These are phyloP conservation scores for Metschnikowia borealis DNA, from an alignment of 805 yeast genomes.

Conservation along the genomic window DNA sequence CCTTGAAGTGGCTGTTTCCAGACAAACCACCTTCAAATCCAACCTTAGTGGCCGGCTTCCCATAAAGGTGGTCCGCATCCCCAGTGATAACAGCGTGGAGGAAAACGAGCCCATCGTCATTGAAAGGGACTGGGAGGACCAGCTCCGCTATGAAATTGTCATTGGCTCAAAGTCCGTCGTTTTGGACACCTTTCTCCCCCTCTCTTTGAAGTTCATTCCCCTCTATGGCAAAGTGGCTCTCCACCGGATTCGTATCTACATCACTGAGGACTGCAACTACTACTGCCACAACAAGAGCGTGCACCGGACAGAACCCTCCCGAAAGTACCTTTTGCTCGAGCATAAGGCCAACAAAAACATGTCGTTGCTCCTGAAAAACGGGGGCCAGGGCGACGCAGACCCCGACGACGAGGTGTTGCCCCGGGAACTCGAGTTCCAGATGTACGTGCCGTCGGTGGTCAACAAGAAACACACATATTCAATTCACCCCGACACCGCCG, in stretches of 20 bases:
- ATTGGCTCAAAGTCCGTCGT: constrained; percentile 87
- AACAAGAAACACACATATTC: constrained; percentile 44
- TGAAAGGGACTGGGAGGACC: constrained; percentile 90
- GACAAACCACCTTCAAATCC: constrained; percentile 84
- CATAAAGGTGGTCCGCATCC: constrained; percentile 67
- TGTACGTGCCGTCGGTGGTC: constrained; percentile 73
- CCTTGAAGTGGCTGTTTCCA: constrained; percentile 64
- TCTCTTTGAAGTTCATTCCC: constrained; percentile 81
- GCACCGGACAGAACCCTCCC: constrained; percentile 87
- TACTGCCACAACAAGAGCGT: constrained; percentile 82
- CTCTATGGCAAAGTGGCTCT: constrained; percentile 74
- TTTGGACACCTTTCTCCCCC: constrained; percentile 76
- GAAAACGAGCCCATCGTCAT: constrained; percentile 92
- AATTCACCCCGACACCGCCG: constrained; percentile 84
- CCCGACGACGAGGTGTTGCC: constrained; percentile 58
- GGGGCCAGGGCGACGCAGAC: constrained; percentile 29
- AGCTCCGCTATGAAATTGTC: constrained; percentile 81
- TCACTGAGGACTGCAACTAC: constrained; percentile 89
- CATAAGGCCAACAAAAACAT: constrained; percentile 58
- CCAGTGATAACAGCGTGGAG: constrained; percentile 74
- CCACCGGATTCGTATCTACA: constrained; percentile 78
- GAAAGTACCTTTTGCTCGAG: constrained; percentile 75
- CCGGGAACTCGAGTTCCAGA: constrained; percentile 78
- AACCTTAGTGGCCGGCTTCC: constrained; percentile 63
- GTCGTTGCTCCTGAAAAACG: constrained; percentile 44